Percentiles rank a stretch among this genome's conserved stretches.
phyloP scores from a whole-genome alignment of 257 asterid genomes.

The Penstemon davidsonii region DNA sequence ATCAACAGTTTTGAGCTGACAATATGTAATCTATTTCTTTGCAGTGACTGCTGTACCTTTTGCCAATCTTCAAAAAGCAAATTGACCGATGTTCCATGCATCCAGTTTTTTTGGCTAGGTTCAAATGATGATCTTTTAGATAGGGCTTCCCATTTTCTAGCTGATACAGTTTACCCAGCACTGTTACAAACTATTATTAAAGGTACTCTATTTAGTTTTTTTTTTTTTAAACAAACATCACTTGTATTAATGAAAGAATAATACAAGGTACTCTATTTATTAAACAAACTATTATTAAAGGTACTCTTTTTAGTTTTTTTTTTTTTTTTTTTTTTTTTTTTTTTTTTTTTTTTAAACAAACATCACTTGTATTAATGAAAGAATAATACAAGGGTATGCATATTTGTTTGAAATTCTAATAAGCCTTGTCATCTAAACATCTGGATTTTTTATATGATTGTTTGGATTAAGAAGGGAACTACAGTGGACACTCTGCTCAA shows the following conservation, averaged over 20 bases:
- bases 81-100: conserved; percentile 60
- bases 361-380: no score
- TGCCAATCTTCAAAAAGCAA: conserved; percentile 51
- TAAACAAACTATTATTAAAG: conserved; percentile 84
- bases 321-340: background rate
- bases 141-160: conserved; percentile 57
- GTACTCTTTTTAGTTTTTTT: conserved; percentile 34
- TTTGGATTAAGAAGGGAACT: conserved; percentile 15
- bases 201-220: conserved; percentile 46
- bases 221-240: background rate
- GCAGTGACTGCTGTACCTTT: conserved; percentile 79
- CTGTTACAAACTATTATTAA: conserved; percentile 77
- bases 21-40: conserved; percentile 25
- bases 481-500: conserved; percentile 15
- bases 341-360: background rate
- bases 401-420: background rate
- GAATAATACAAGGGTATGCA: background rate
- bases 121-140: conserved; percentile 50
- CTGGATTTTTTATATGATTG: conserved; percentile 6
- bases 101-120: conserved; percentile 69
- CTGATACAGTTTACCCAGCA: conserved; percentile 75
- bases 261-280: no score
- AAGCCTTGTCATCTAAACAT: conserved; percentile 4
- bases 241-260: no score
- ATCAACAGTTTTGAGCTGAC: no score